Evolutionary conservation across 208 protist genomes (phyloP), one percentile per base, ranked within the genome.

Genomic region (Endotrypanum monterogeii): DNA sequence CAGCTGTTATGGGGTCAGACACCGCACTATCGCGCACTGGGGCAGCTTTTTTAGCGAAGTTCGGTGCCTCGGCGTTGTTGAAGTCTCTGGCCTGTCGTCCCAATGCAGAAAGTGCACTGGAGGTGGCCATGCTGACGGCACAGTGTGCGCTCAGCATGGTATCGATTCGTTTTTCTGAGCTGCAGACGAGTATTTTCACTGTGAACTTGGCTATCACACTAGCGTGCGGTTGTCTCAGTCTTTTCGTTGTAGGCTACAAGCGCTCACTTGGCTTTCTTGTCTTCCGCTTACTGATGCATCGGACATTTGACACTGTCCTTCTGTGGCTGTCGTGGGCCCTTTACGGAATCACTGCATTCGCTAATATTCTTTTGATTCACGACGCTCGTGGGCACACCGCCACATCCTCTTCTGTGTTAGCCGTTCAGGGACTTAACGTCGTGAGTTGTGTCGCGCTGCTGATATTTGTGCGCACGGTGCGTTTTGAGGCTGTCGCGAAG

Each of bases 51-150:
- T 51, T 78, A 14, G 69, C 76, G 2, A 66, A 71, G 32, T 52
- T 67, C 35, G 70, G 65, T 16, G 23, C 72, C 12, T 71, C 67
- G 3, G n/a, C 44, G n/a, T n/a, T 84, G 9, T 61, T 92, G n/a
- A 57, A 54, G 54, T 66, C 76, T 23, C 85, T 92, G 60, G 37
- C 76, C 32, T 71, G 71, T 25, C 85, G 86, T 46, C 87, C 90
- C 35, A 95, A 95, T 71, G 71, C 84, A 35, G 85, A 93, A 77
- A 87, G 83, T 5, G 83, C 72, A 18, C 62, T 93, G 60, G 83
- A 91, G 74, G 51, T 82, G 46, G 77, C 80, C 14, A 74, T 93
- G 70, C 16, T 89, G 28, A 39, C 85, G 0, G 80, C 68, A 5
- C 84, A 92, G 52, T 63, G 79, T 8, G 71, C 74, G 55, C 39